Evolutionary conservation across 306 rosid genomes (phyloP), one percentile per base, ranked within the genome.

Genomic region (Vicia sativa): DNA sequence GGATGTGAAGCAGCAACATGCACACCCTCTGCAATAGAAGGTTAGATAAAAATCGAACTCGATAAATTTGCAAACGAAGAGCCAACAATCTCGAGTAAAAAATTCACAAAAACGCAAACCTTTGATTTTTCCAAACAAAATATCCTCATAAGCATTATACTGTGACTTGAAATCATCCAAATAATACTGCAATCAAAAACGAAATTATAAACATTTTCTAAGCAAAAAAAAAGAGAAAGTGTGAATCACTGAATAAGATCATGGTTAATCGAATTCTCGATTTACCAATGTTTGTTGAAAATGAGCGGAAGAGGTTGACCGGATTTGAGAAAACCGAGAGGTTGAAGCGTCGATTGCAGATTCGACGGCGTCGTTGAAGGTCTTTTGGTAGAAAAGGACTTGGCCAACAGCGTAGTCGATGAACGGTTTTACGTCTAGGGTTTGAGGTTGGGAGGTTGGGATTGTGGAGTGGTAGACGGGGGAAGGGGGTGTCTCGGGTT

Each of bases 1-100:
- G 98, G 98, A 76, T 86, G 85, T 52, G 96, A 86, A 79, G 91
- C 77, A 26, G 96, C 91, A 63, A 84, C 74, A 57, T 71, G 67
- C 73, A 87, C 65, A 53, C 96, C 89, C 79, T 90, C 96, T 90
- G 85, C 80, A 82, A 66, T 49, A 57, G 75, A 72, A 60, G 16
- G 44, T 44, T 12, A 38, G 55, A 54, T n/a, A 76, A 18, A 14
- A 62, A 64, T n/a, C 31, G 45, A 69, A 68, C 62, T 57, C 38
- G 5, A 19, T 21, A 11, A 26, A 50, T 49, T 38, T 26, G 21
- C 67, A 62, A 70, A 70, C 59, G 49, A 60, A 57, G 7, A 16
- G 28, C 46, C 16, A 12, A 31, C 14, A 12, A 31, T 34, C 54
- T 42, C 67, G 42, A 67, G 38, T 53, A 62, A 70, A 67, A 62